Evolutionary conservation across 2,329 filamentous ascomycete species (phyloP).

Genomic region (Coniochaeta prunicola): DNA sequence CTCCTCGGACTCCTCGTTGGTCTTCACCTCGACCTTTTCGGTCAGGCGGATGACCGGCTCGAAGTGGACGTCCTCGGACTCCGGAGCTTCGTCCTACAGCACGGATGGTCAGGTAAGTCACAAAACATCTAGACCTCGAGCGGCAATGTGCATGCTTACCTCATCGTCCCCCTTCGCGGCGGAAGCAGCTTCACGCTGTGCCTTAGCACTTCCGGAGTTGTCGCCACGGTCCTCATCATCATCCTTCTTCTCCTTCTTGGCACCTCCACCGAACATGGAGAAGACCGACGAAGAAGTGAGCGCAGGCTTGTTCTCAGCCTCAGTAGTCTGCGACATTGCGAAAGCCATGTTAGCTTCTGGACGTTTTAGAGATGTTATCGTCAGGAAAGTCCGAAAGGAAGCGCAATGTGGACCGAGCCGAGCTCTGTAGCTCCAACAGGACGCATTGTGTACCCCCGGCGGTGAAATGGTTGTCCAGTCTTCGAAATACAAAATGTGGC

Average conservation of each 20-base stretch:
- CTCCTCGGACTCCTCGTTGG: constrained; percentile 97
- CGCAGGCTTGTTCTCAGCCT: constrained; percentile 21
- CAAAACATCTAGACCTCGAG: not conserved
- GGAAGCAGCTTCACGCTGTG: constrained; percentile 50
- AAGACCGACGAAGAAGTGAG: constrained; percentile 64
- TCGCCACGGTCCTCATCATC: constrained; percentile 74
- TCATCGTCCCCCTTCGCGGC: constrained; percentile 49
- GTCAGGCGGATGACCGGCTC: constrained; percentile 94
- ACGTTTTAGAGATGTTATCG: too few species aligned
- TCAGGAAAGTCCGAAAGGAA: too few species aligned
- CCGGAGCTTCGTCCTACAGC: constrained; percentile 65
- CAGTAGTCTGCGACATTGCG: constrained; percentile 4
- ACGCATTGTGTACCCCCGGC: too few species aligned
- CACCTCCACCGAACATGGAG: constrained; percentile 97
- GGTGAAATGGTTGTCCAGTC: too few species aligned
- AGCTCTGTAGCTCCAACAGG: too few species aligned
- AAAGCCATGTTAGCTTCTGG: too few species aligned
- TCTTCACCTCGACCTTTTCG: constrained; percentile 94
- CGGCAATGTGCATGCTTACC: constrained; percentile 29
- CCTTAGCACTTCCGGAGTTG: constrained; percentile 82
- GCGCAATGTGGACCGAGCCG: too few species aligned
- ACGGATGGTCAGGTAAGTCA: constrained; percentile 7
- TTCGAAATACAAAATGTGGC: too few species aligned
- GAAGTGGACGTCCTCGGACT: constrained; percentile 93
- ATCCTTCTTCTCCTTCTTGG: constrained; percentile 93